Evolutionary conservation across 768 basidiomycete genomes (phyloP).

Genomic region (Lepiota brunneoincarnata): DNA sequence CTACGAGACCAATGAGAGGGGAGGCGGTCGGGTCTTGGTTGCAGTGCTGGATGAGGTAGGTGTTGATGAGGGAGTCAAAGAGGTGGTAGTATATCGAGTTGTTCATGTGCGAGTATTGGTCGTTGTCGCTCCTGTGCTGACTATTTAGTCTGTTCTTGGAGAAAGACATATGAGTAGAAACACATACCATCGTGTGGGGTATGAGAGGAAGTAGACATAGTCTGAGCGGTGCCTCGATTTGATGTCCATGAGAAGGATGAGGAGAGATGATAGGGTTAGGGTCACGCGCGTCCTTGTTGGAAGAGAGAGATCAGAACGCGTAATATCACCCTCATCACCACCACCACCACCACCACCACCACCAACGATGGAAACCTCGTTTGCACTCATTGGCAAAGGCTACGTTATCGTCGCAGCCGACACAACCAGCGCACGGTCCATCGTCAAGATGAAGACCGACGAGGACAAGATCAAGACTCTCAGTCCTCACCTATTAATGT

Average conservation of each 20-base stretch:
- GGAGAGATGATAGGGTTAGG: slow-evolving; percentile 9
- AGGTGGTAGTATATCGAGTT: slow-evolving; percentile 80
- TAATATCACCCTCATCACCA: slow-evolving; percentile 6
- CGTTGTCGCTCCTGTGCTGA: slow-evolving; percentile 82
- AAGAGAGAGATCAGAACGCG: slow-evolving; percentile 5
- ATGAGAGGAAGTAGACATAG: slow-evolving; percentile 58
- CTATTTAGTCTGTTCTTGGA: too few relatives aligned
- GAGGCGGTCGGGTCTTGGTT: slow-evolving; percentile 50
- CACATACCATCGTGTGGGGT: slow-evolving; percentile 70
- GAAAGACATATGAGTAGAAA: too few relatives aligned
- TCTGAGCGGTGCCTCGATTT: slow-evolving; percentile 45
- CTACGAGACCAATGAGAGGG: slow-evolving; percentile 68
- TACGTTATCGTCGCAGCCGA: slow-evolving; percentile 93
- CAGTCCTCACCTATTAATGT: slow-evolving; percentile 90
- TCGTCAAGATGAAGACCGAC: slow-evolving; percentile 97
- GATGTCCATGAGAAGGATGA: not conserved
- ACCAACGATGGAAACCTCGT: slow-evolving; percentile 86
- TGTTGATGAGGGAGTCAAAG: slow-evolving; percentile 80
- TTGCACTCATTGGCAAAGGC: slow-evolving; percentile 89
- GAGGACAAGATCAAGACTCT: slow-evolving; percentile 96
- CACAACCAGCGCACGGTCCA: slow-evolving; percentile 83
- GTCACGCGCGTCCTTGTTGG: slow-evolving; percentile 7
- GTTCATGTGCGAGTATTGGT: slow-evolving; percentile 82
- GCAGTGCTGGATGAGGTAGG: slow-evolving; percentile 70
- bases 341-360: slow-evolving; percentile 6